Percentiles rank a stretch among this genome's conserved stretches.
phyloP scores from a whole-genome alignment of 208 protist genomes.

The Leishmania amazonensis region DNA sequence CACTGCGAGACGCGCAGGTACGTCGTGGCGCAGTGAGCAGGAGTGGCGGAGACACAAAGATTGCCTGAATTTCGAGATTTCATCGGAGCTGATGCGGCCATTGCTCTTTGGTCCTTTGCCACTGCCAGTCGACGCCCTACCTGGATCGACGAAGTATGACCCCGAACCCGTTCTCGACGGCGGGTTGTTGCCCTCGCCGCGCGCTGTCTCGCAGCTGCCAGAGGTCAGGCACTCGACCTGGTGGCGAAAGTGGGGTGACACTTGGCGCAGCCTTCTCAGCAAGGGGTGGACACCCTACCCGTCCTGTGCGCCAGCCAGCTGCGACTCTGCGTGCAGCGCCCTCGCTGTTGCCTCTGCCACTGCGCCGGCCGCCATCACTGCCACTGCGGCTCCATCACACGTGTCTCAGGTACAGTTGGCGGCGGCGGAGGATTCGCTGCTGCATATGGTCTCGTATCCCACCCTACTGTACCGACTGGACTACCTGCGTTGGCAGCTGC shows the following conservation, averaged over 20 bases:
- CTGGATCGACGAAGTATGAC: constrained; percentile 27
- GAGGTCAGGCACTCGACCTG: not conserved
- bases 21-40: constrained; percentile 8
- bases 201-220: not conserved
- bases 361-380: not conserved
- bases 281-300: not conserved
- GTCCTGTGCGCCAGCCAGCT: not conserved
- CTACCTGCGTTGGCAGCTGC: constrained; percentile 66
- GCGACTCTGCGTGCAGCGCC: not conserved
- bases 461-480: constrained; percentile 56
- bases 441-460: constrained; percentile 22
- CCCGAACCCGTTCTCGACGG: too few species aligned
- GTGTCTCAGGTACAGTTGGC: constrained; percentile 11
- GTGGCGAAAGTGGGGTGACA: not conserved
- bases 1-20: constrained; percentile 2
- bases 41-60: constrained; percentile 5
- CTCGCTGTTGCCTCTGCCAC: not conserved
- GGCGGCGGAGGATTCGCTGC: constrained; percentile 20
- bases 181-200: not conserved
- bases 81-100: constrained; percentile 27
- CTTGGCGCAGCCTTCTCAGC: not conserved
- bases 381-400: not conserved
- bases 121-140: constrained; percentile 24
- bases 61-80: constrained; percentile 22
- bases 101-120: constrained; percentile 34